phyloP scores from a whole-genome alignment of 83 land plant genomes.

The Picea mariana region DNA sequence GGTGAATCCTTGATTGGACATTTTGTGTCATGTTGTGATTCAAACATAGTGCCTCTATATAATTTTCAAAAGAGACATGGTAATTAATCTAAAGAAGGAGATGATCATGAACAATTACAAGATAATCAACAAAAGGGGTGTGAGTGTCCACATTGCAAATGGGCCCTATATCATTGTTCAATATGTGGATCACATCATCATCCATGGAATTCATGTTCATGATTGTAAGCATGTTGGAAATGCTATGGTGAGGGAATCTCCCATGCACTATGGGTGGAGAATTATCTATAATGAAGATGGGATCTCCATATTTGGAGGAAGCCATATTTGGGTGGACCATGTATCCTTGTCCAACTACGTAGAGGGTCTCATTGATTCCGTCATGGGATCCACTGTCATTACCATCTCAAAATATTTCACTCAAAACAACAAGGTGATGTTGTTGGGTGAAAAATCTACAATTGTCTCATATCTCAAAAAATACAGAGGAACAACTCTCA shows the following conservation, averaged over 20 bases:
- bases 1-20: constrained; percentile 63
- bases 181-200: constrained; percentile 35
- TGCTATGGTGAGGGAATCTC: constrained; percentile 13
- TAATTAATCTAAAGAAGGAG: constrained; percentile 60
- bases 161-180: constrained; percentile 80
- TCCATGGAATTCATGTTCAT: constrained; percentile 47
- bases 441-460: no score
- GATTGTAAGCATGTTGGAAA: constrained; percentile 41
- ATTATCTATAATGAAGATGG: not conserved
- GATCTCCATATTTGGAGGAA: no score
- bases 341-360: constrained; percentile 27
- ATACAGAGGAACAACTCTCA: no score
- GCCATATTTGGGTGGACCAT: constrained; percentile 7
- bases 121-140: constrained; percentile 78
- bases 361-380: constrained; percentile 43
- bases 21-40: constrained; percentile 52
- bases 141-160: constrained; percentile 65
- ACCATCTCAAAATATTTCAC: constrained; percentile 44
- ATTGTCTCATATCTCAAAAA: no score
- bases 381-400: constrained; percentile 34
- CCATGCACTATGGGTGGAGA: constrained; percentile 13
- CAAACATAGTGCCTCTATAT: constrained; percentile 60
- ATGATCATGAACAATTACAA: constrained; percentile 79
- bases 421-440: constrained; percentile 23
- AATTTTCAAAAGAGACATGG: constrained; percentile 55